Conservation (phyloP, 2,329 filamentous ascomycete species). For the Ploettnerulaceae sp. region DNA sequence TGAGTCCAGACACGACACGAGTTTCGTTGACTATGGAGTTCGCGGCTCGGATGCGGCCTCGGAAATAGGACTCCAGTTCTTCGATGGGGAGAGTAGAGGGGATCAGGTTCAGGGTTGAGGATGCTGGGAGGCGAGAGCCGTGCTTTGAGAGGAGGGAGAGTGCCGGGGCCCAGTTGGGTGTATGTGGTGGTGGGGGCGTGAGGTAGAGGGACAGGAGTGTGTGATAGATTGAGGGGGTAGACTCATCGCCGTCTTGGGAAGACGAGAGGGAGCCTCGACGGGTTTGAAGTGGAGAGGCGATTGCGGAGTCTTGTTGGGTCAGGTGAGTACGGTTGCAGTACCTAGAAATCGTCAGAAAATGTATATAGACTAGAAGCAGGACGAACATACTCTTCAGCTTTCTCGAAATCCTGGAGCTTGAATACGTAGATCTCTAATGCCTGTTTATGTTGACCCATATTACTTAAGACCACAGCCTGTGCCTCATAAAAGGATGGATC, state of each 20-base stretch:
- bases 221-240: constrained; percentile 79
- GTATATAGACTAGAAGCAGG: background rate
- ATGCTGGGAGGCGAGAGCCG: constrained; percentile 83
- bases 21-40: constrained; percentile 78
- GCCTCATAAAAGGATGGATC: constrained; percentile 85
- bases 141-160: constrained; percentile 86
- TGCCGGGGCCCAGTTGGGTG: constrained; percentile 71
- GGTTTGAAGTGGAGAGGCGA: constrained; percentile 33
- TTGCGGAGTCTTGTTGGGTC: constrained; percentile 40
- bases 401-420: constrained; percentile 77
- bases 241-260: constrained; percentile 44
- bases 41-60: constrained; percentile 79
- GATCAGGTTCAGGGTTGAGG: constrained; percentile 80
- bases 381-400: constrained; percentile 79
- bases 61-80: constrained; percentile 85
- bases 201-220: constrained; percentile 87
- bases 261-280: constrained; percentile 35
- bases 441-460: constrained; percentile 93
- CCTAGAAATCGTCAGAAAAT: constrained; percentile 39
- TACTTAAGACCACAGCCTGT: constrained; percentile 83
- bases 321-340: constrained; percentile 86
- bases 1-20: constrained; percentile 69
- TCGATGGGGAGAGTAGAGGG: constrained; percentile 73
- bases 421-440: constrained; percentile 98
- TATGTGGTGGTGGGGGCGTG: constrained; percentile 67